These are phyloP conservation scores for Ceratopteris richardii DNA, from an alignment of 75 land plant species.

Conservation along the genomic window DNA sequence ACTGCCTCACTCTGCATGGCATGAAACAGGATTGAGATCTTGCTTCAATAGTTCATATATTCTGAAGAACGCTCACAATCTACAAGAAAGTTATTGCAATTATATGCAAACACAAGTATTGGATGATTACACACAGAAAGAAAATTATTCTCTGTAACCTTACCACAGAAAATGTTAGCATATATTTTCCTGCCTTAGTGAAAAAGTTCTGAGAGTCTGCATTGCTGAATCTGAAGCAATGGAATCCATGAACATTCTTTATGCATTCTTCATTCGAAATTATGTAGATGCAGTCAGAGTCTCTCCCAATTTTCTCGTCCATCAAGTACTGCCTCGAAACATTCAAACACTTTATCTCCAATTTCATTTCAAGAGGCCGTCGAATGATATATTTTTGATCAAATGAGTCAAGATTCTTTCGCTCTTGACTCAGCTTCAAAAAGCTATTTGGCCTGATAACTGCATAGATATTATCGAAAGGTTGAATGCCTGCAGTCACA, in stretches of 20 bases:
- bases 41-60: too few relatives aligned
- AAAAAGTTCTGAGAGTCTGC: conserved; percentile 17
- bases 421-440: not conserved
- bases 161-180: conserved; percentile 48
- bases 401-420: conserved; percentile 6
- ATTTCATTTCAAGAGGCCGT: conserved; percentile 32
- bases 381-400: conserved; percentile 43
- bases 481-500: conserved; percentile 31
- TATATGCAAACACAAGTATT: too few relatives aligned
- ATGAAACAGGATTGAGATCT: too few relatives aligned
- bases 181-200: conserved; percentile 35
- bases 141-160: conserved; percentile 5
- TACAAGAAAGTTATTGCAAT: too few relatives aligned
- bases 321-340: not conserved
- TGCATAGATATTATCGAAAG: conserved; percentile 44
- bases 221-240: conserved; percentile 29
- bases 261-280: conserved; percentile 10
- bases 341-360: conserved; percentile 22
- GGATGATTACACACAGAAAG: too few relatives aligned
- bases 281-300: too few relatives aligned
- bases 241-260: conserved; percentile 39
- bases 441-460: conserved; percentile 45
- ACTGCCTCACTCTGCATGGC: too few relatives aligned
- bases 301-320: not conserved
- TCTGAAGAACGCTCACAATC: too few relatives aligned